Percentiles rank a stretch among this genome's conserved stretches.
Conservation (phyloP, 345 rosid species). For the Triadica sebifera region DNA sequence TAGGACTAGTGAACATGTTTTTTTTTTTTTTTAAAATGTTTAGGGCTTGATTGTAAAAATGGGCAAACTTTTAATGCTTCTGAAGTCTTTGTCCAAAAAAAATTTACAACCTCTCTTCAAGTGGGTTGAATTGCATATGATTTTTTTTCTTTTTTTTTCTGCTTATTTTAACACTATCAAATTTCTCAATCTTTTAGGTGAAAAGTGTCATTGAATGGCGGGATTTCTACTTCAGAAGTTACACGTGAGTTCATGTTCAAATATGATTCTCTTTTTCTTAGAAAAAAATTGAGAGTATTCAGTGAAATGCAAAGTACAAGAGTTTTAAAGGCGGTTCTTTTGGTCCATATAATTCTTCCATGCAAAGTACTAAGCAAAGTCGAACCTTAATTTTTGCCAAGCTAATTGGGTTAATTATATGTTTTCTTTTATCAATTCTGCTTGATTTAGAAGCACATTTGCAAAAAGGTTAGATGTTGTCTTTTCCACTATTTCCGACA, state of each 20-base stretch:
- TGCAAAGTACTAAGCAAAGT: too few species aligned
- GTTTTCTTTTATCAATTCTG: too few species aligned
- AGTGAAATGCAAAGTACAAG: background rate
- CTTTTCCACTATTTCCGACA: too few species aligned
- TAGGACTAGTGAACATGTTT: background rate
- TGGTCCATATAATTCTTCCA: too few species aligned
- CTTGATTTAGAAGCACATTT: too few species aligned
- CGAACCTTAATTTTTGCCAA: too few species aligned
- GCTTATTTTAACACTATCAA: background rate
- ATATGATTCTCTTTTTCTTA: background rate
- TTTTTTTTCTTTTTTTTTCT: background rate
- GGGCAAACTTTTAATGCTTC: background rate
- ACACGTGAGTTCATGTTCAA: constrained; percentile 53
- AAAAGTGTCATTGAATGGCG: constrained; percentile 92
- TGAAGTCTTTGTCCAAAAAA: too few species aligned
- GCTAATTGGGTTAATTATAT: too few species aligned
- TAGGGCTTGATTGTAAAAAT: background rate
- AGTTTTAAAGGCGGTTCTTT: background rate
- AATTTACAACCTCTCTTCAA: background rate
- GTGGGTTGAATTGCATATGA: background rate
- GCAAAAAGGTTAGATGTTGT: too few species aligned
- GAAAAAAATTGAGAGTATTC: background rate
- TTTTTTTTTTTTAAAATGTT: background rate
- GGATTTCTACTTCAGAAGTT: constrained; percentile 75
- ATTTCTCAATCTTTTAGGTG: constrained; percentile 48